phyloP scores from a whole-genome alignment of 2,329 filamentous ascomycete genomes.

The Hypocreales sp. region DNA sequence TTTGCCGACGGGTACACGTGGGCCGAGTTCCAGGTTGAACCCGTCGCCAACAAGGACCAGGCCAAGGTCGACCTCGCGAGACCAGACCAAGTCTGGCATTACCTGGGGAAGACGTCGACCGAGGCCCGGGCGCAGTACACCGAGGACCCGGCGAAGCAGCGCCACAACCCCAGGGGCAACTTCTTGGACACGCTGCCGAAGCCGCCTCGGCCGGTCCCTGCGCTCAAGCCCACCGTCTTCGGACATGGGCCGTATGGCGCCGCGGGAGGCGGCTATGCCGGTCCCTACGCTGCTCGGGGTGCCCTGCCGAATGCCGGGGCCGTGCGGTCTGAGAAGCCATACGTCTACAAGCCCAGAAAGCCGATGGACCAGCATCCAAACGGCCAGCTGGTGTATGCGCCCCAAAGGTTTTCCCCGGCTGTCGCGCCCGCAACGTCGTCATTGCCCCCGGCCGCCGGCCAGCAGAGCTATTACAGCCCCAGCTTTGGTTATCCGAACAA shows the following conservation, averaged over 20 bases:
- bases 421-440: slow-evolving; percentile 3
- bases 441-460: slow-evolving; percentile 1
- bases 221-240: slow-evolving; percentile 8
- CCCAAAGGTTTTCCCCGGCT: slow-evolving; percentile 11
- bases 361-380: slow-evolving; percentile 11
- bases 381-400: slow-evolving; percentile 9
- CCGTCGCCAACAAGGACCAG: slow-evolving; percentile 41
- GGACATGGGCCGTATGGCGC: slow-evolving; percentile 1
- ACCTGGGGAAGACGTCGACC: slow-evolving; percentile 72
- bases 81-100: slow-evolving; percentile 71
- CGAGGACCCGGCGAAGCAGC: slow-evolving; percentile 47
- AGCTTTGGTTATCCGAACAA: too few species aligned
- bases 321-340: slow-evolving; percentile 27
- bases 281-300: too few species aligned
- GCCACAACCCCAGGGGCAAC: slow-evolving; percentile 53
- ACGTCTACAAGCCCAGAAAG: slow-evolving; percentile 35
- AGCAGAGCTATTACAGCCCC: not conserved
- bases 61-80: slow-evolving; percentile 57
- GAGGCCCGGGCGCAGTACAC: slow-evolving; percentile 87
- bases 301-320: slow-evolving; percentile 1
- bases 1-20: slow-evolving; percentile 57
- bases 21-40: slow-evolving; percentile 63
- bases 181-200: slow-evolving; percentile 56
- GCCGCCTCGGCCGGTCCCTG: slow-evolving; percentile 22
- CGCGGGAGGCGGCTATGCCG: slow-evolving; percentile 8